Evolutionary conservation across 768 basidiomycete species (phyloP).

Genomic region (Clavulina sp.): DNA sequence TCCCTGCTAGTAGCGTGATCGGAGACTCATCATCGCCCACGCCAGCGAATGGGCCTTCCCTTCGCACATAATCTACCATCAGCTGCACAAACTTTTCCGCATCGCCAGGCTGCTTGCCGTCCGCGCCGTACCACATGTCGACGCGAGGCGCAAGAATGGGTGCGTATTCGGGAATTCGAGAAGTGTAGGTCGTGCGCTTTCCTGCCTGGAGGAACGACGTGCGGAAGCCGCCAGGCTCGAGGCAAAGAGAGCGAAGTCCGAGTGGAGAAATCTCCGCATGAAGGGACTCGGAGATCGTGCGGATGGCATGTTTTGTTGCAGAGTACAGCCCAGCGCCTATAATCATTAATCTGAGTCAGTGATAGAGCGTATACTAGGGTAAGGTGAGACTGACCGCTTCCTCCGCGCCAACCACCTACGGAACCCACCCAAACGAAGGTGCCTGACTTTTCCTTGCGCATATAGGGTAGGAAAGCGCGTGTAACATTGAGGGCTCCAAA

Average conservation of each 20-base stretch:
- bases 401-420: neutral
- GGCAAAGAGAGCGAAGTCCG: neutral
- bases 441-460: constrained; percentile 27
- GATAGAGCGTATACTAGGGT: neutral
- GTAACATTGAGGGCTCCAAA: constrained; percentile 25
- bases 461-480: constrained; percentile 30
- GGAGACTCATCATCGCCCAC: constrained; percentile 16
- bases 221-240: constrained; percentile 6
- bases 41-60: constrained; percentile 14
- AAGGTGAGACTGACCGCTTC: neutral
- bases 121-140: constrained; percentile 16
- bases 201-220: constrained; percentile 6
- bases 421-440: constrained; percentile 16
- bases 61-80: constrained; percentile 15
- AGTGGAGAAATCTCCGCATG: neutral
- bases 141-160: neutral
- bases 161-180: constrained; percentile 10
- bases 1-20: constrained; percentile 16
- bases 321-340: constrained; percentile 19
- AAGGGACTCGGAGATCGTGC: neutral
- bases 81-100: constrained; percentile 13
- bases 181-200: constrained; percentile 2
- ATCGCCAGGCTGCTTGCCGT: constrained; percentile 15
- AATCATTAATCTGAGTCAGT: neutral
- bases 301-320: constrained; percentile 23